Evolutionary conservation across 2,329 filamentous ascomycete species (phyloP).

Genomic region (Colletotrichum sp.): DNA sequence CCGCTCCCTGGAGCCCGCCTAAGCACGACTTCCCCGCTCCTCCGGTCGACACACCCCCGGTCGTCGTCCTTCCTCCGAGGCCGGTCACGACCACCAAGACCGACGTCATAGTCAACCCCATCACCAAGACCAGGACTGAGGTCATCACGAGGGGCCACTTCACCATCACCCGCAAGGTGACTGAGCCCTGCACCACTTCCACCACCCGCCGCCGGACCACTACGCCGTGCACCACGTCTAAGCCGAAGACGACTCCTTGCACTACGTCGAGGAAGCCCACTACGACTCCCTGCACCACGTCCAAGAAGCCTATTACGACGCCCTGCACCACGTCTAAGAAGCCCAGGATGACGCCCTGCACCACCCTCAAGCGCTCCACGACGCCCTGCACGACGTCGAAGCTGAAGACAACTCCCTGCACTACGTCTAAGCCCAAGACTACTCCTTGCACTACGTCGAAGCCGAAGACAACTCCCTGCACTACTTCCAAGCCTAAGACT

Average conservation of each 20-base stretch:
- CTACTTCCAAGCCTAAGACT: neutral
- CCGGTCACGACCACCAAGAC: neutral
- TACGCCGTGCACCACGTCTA: neutral
- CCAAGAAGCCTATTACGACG: neutral
- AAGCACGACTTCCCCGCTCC: neutral
- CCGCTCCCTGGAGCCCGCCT: neutral
- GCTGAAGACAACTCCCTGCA: neutral
- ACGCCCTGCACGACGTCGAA: neutral
- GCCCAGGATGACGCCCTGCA: neutral
- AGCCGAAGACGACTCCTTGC: neutral
- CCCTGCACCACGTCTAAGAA: neutral
- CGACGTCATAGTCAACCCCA: neutral
- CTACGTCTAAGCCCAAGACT: neutral
- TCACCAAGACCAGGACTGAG: neutral
- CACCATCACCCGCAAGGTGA: neutral
- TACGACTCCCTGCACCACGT: neutral
- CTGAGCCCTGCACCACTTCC: neutral
- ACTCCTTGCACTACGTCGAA: neutral
- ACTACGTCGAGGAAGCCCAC: neutral
- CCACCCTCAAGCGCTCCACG: neutral
- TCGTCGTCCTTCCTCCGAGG: neutral
- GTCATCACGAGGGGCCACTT: neutral
- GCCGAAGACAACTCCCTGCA: neutral
- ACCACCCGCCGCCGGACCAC: neutral
- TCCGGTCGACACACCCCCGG: neutral